Conservation (phyloP, 306 rosid species). For the Albizia julibrissin region DNA sequence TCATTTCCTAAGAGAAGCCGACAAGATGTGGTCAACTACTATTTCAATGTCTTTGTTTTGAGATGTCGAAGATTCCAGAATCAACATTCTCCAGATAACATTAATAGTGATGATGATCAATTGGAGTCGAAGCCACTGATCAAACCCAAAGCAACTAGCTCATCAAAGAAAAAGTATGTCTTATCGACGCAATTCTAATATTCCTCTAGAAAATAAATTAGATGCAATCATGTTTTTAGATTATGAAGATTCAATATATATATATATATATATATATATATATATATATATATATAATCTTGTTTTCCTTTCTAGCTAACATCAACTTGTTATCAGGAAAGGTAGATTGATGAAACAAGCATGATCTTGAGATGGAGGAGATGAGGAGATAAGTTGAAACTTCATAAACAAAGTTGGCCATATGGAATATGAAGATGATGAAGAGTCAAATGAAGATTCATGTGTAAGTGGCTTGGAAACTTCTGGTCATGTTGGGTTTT, state of each 20-base stretch:
- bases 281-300: background rate
- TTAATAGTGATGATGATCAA: constrained; percentile 75
- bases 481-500: background rate
- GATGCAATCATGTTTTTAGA: background rate
- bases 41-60: constrained; percentile 74
- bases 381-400: background rate
- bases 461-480: background rate
- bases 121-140: constrained; percentile 29
- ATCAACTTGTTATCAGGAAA: background rate
- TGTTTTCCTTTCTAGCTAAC: background rate
- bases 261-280: too few species aligned
- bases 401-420: background rate
- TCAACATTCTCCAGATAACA: constrained; percentile 55
- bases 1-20: constrained; percentile 59
- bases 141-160: background rate
- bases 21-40: constrained; percentile 74
- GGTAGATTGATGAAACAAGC: background rate
- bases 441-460: background rate
- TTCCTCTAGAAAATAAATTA: background rate
- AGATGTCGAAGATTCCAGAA: constrained; percentile 70
- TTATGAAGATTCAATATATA: background rate
- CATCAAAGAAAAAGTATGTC: background rate
- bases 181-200: background rate
- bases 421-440: background rate
- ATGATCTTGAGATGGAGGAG: background rate